These are phyloP conservation scores for Cladophialophora bantiana DNA, from an alignment of 2,329 filamentous ascomycete genomes.

Conservation along the genomic window DNA sequence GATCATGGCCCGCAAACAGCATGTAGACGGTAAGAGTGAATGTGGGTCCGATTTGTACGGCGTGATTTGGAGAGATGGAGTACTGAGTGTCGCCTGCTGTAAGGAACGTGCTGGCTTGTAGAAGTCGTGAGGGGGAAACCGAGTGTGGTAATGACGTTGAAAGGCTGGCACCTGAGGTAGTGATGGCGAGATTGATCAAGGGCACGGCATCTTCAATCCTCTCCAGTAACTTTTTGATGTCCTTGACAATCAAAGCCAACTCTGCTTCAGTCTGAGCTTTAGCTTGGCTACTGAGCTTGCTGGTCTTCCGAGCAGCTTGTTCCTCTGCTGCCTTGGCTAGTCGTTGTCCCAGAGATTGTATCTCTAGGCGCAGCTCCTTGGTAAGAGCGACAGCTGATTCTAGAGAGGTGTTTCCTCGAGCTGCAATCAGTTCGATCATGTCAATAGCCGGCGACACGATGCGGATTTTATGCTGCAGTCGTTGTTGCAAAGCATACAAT, in stretches of 20 bases:
- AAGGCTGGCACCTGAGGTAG: slow-evolving; percentile 86
- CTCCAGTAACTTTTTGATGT: slow-evolving; percentile 76
- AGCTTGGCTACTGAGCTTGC: slow-evolving; percentile 51
- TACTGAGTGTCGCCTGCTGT: slow-evolving; percentile 88
- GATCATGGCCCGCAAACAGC: slow-evolving; percentile 83
- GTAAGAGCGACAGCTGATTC: slow-evolving; percentile 86
- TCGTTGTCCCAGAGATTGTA: slow-evolving; percentile 77
- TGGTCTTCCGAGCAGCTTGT: slow-evolving; percentile 45
- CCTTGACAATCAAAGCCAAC: slow-evolving; percentile 71
- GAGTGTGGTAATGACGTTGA: slow-evolving; percentile 79
- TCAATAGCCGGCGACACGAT: slow-evolving; percentile 91
- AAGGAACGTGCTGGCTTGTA: slow-evolving; percentile 92
- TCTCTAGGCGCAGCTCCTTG: slow-evolving; percentile 81
- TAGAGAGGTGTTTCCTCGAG: slow-evolving; percentile 77
- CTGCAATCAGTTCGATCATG: slow-evolving; percentile 86
- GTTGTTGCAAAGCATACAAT: slow-evolving; percentile 72
- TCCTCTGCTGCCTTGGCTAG: slow-evolving; percentile 74
- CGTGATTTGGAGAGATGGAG: slow-evolving; percentile 65
- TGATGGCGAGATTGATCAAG: slow-evolving; percentile 90
- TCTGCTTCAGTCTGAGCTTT: slow-evolving; percentile 66
- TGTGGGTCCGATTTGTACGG: slow-evolving; percentile 83
- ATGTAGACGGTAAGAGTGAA: slow-evolving; percentile 93
- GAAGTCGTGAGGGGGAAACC: slow-evolving; percentile 85
- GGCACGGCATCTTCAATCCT: slow-evolving; percentile 92
- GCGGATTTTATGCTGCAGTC: slow-evolving; percentile 84